A percentile compares a stretch with the other conserved stretches of the same genome.
Conservation (phyloP, 2,329 filamentous ascomycete genomes). For the Botrytis medusae region DNA sequence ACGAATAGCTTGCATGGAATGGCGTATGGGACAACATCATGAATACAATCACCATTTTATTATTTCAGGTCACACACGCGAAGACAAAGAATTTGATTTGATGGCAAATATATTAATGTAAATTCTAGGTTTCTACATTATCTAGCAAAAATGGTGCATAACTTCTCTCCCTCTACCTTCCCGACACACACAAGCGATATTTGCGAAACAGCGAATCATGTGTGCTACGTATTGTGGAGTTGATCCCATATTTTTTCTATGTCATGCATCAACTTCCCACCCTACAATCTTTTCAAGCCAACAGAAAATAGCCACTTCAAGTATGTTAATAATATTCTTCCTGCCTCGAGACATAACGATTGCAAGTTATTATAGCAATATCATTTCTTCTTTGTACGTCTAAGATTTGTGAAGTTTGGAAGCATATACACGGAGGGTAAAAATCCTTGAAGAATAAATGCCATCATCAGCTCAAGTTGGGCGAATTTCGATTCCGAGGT, state of each 20-base stretch:
- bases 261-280: not conserved
- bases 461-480: not conserved
- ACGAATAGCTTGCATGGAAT: slow-evolving; percentile 19
- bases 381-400: not conserved
- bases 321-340: not conserved
- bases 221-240: not conserved
- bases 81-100: not conserved
- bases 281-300: not conserved
- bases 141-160: not conserved
- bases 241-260: not conserved
- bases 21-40: not conserved
- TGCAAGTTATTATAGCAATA: not conserved
- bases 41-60: slow-evolving; percentile 8
- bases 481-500: not conserved
- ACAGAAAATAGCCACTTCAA: not conserved
- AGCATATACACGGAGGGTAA: not conserved
- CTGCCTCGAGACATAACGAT: not conserved
- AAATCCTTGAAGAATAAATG: not conserved
- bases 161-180: not conserved
- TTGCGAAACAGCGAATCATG: not conserved
- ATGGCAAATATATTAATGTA: not conserved
- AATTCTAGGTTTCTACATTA: not conserved
- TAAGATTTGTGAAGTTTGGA: not conserved
- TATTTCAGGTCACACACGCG: not conserved
- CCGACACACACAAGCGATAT: not conserved